Base-by-base conservation (phyloP, 2,329 filamentous ascomycete species). In the Diaporthe sp. region DNA sequence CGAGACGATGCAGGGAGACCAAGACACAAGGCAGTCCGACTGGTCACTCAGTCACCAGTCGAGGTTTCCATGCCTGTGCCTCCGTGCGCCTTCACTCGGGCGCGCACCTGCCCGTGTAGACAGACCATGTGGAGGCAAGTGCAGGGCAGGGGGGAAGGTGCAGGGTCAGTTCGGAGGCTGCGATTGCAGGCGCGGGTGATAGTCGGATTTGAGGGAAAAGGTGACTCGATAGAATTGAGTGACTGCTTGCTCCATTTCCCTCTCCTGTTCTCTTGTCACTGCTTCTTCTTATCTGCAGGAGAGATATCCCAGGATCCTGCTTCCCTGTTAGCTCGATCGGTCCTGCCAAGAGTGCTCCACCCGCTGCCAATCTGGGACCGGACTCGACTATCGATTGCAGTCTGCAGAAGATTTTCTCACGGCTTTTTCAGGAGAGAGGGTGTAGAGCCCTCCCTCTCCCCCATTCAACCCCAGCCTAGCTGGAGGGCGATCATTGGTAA, bases 161-260 rank as follows among this genome's bases (percentile, higher is more conserved):
- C 42, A 51, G 44, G 44, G 20, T 12, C 34, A 20, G 63, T 22
- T n/a, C 13, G 17, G 39, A 13, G 15, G 31, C 13, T 17, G 13
- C 25, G 53, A 20, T 28, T 55, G 34, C 34, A n/a, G 57, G 34
- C 15, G 22, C 22, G 31, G 34, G 31, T 42, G 58, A 15, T n/a
- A 8, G 12, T 7, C 6, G 20, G 13, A 25, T 31, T 3, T 22
- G 4, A 47, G 63, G 22, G 28, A 70, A 42, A 55, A 12, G n/a
- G 34, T 73, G 71, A 73, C 71, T 73, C 71, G 71, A 73, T 65
- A 65, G 71, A 65, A 73, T 73, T 60, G 47, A 65, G 71, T 73
- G 71, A 65, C n/a, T 47, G 4, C 68, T 31, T 58, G 47, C n/a
- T 13, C 28, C 31, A 37, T 34, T 58, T 58, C 20, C 9, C 17